phyloP scores from a whole-genome alignment of 495 filamentous ascomycete genomes.

The Bacidia rubella region DNA sequence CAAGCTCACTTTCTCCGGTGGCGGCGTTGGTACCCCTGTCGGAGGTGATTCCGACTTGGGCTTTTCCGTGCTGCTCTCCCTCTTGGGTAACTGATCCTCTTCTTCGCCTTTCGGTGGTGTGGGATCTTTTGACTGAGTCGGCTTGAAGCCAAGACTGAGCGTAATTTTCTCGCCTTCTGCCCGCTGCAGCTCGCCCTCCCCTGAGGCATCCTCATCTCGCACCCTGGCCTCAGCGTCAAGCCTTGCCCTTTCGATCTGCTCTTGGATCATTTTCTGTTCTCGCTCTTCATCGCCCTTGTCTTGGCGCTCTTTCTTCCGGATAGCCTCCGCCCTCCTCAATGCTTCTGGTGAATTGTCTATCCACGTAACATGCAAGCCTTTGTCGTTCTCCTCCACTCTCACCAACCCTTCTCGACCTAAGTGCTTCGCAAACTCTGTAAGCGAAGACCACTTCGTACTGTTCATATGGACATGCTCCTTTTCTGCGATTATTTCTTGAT shows the following conservation, averaged over 20 bases:
- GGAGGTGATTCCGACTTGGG: constrained; percentile 17
- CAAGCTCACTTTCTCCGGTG: constrained; percentile 35
- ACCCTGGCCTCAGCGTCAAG: constrained; percentile 34
- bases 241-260: constrained; percentile 66
- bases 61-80: constrained; percentile 15
- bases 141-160: constrained; percentile 49
- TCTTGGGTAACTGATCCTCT: constrained; percentile 3
- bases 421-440: constrained; percentile 80
- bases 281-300: constrained; percentile 83
- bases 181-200: constrained; percentile 43
- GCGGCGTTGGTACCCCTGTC: constrained; percentile 18
- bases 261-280: constrained; percentile 63
- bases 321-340: constrained; percentile 60
- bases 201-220: constrained; percentile 34
- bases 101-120: constrained; percentile 17
- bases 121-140: constrained; percentile 17
- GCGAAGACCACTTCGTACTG: constrained; percentile 66
- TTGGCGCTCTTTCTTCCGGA: constrained; percentile 67
- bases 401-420: constrained; percentile 75
- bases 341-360: constrained; percentile 82
- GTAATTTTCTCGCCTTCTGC: constrained; percentile 76
- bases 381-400: constrained; percentile 72
- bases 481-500: constrained; percentile 71
- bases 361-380: constrained; percentile 72
- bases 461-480: constrained; percentile 91